Base-by-base conservation (phyloP, 805 yeast species). In the Spathaspora boniae region DNA sequence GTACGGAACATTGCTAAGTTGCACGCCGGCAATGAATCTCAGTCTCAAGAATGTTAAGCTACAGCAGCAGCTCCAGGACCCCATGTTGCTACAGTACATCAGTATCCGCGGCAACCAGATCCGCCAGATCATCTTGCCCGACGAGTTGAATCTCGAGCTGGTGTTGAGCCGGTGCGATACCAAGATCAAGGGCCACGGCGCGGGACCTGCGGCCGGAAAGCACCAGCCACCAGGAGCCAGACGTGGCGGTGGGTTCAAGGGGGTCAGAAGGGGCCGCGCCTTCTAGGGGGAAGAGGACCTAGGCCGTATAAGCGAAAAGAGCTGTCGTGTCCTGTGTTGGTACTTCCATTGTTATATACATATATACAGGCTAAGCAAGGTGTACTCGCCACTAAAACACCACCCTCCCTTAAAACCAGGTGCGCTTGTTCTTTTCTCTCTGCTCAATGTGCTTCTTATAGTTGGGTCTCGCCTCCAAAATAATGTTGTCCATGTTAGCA, bases 11-110 rank as follows among this genome's bases (percentile, higher is more conserved):
- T 67, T 91, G 17, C 77, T 83, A 26, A 77, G 88, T 5, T 95
- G 93, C 26, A 72, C 95, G 3, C 96, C 96, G 18, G 75, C 84
- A 43, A 89, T 89, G 98, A 89, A 89, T 59, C 79, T 89, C 29
- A 78, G 86, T 4, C 59, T 89, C 42, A 79, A 83, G 48, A 84
- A 83, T 45, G 91, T 86, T 31, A 84, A 81, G 47, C 78, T 91
- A 74, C 79, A 89, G 2, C 72, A 84, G 29, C 76, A 74, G 37
- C 73, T 80, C 53, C 78, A 85, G 37, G 85, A 78, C 36, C 83
- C 94, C 0, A 72, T 78, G 26, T 60, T 74, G 9, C 63, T 88
- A 46, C 94, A 86, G 48, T 84, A 74, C 56, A 82, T 89, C 50
- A 87, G 84, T 49, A 74, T 91, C 21, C 73, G 98, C 51, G 98